phyloP scores from a whole-genome alignment of 177 flowering plant species.

The Viscum album region DNA sequence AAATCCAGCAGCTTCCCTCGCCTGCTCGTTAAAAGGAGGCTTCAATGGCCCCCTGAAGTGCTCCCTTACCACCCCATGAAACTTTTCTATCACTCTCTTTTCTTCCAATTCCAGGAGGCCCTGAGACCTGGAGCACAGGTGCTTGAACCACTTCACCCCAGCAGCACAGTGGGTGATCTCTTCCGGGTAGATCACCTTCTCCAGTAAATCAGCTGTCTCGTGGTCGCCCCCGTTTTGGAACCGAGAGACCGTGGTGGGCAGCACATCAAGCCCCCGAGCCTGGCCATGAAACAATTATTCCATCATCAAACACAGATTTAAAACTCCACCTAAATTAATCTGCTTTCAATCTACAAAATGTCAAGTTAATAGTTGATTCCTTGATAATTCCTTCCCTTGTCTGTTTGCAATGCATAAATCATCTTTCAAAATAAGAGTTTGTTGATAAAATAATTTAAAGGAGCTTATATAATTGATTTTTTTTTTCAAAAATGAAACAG shows the following conservation, averaged over 20 bases:
- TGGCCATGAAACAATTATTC: conserved; percentile 14
- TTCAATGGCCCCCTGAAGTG: conserved; percentile 79
- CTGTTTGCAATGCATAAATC: too few relatives aligned
- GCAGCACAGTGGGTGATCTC: conserved; percentile 93
- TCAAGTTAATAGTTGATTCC: too few relatives aligned
- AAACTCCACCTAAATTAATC: too few relatives aligned
- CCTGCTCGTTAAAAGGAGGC: conserved; percentile 79
- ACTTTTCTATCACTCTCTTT: conserved; percentile 36
- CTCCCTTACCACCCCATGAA: conserved; percentile 53
- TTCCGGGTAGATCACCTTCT: conserved; percentile 75
- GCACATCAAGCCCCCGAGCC: conserved; percentile 92
- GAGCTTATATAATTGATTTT: too few relatives aligned
- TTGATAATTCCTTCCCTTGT: too few relatives aligned
- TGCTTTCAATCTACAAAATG: too few relatives aligned
- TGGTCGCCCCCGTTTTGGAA: conserved; percentile 77
- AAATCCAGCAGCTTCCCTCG: conserved; percentile 86
- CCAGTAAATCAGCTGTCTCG: conserved; percentile 67
- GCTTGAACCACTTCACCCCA: conserved; percentile 87
- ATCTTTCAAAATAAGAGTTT: too few relatives aligned
- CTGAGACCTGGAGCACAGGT: conserved; percentile 45
- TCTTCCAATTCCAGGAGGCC: conserved; percentile 11
- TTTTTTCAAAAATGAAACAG: too few relatives aligned
- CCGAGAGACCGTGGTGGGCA: conserved; percentile 83
- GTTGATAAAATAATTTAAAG: too few relatives aligned
- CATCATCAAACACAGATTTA: conserved; percentile 1